Base-by-base conservation (phyloP, 164 flowering plant species). In the Magnolia sinica region DNA sequence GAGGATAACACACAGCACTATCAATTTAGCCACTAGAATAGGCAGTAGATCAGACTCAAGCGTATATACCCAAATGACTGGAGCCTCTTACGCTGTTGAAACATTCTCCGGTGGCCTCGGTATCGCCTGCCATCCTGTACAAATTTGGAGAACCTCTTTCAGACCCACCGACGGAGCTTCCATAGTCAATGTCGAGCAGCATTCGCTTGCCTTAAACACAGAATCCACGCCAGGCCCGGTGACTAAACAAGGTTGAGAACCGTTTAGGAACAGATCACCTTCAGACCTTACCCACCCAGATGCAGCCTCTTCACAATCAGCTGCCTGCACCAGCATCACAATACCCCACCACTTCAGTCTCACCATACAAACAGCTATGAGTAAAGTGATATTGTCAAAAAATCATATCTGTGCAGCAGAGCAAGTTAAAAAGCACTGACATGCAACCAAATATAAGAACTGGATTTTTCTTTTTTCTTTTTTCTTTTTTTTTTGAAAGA, bases 91-190 rank as follows among this genome's bases (percentile, higher is more conserved):
- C 19, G 50, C 59, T 11, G 22, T 10, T 10, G 18, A 66, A 65
- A n/a, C 59, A 16, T 20, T 24, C 10, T 69, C 77, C 69, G 63
- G 51, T 49, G 87, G 85, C 73, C 77, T 73, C 63, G 85, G 74
- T 69, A 85, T 72, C 7, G 76, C 49, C 64, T 85, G 86, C 86
- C 87, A 85, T 66, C 87, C 86, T 19, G 86, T 68, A 75, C 82
- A 80, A 22, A 79, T 24, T 80, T 76, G 83, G 72, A 85, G 81
- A 52, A 75, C 74, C 0, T 70, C 31, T 68, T 86, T 84, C 70
- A 86, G 80, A 72, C 84, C 74, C 65, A 79, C 84, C 1, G 85
- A 72, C 3, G 86, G 75, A 2, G 79, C 73, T 79, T 86, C 88
- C 72, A 81, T 68, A 7, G 85, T 84, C 87, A 85, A 84, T 5